These are phyloP conservation scores for Solanum peruvianum DNA, from an alignment of 257 asterid genomes.

Conservation along the genomic window DNA sequence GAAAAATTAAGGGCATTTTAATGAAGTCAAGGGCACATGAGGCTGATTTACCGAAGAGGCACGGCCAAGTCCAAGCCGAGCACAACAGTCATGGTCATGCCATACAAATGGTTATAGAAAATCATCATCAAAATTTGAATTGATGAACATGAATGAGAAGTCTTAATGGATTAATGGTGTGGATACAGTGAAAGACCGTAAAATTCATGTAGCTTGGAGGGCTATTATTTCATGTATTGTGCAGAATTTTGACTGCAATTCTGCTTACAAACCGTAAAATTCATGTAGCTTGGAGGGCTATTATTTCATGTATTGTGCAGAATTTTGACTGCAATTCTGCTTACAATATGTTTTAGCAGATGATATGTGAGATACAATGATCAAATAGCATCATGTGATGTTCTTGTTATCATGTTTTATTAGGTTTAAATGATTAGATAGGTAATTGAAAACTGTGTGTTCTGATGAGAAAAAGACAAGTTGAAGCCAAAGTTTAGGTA, in stretches of 20 bases:
- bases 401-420: background rate
- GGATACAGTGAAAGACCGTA: background rate
- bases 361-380: background rate
- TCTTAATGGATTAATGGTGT: background rate
- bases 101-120: background rate
- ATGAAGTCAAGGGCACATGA: background rate
- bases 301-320: background rate
- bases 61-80: background rate
- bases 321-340: background rate
- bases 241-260: background rate
- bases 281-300: background rate
- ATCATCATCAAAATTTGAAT: background rate
- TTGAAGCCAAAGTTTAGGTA: background rate
- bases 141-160: background rate
- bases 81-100: background rate
- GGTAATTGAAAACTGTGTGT: background rate
- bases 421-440: background rate
- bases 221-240: background rate
- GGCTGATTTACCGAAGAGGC: background rate
- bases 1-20: background rate
- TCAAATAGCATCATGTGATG: background rate
- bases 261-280: background rate
- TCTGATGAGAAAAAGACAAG: background rate
- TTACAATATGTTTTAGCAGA: background rate
- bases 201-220: background rate